Percentiles rank a stretch among this genome's conserved stretches.
Conservation (phyloP, 1,139 yeast species). For the Saccharomyces hybrid region DNA sequence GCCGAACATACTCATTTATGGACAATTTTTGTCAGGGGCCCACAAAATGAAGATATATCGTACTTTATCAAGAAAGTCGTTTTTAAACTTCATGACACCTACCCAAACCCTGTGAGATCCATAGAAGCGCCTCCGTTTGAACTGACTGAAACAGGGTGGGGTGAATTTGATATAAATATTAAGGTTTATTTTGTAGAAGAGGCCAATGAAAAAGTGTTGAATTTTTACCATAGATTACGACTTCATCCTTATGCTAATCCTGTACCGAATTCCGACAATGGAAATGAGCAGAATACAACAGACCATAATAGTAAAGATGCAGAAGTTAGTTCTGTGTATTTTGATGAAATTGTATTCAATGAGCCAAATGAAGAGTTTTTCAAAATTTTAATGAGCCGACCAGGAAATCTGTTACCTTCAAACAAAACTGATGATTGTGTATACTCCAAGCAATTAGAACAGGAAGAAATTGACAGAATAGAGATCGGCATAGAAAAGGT, state of each 20-base stretch:
- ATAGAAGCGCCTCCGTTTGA: slow-evolving; percentile 89
- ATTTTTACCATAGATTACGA: slow-evolving; percentile 80
- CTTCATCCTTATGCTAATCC: slow-evolving; percentile 70
- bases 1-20: slow-evolving; percentile 90
- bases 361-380: slow-evolving; percentile 92
- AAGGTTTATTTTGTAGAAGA: slow-evolving; percentile 80
- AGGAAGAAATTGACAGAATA: slow-evolving; percentile 69
- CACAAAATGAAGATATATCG: slow-evolving; percentile 71
- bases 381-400: slow-evolving; percentile 58
- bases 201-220: slow-evolving; percentile 80
- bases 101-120: slow-evolving; percentile 73
- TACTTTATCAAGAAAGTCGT: slow-evolving; percentile 84
- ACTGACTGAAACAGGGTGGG: slow-evolving; percentile 98
- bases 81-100: slow-evolving; percentile 91
- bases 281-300: slow-evolving; percentile 15
- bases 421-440: slow-evolving; percentile 39
- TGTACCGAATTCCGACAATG: slow-evolving; percentile 27
- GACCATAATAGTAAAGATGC: slow-evolving; percentile 23
- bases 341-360: slow-evolving; percentile 88
- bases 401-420: slow-evolving; percentile 67
- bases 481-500: slow-evolving; percentile 60
- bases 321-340: slow-evolving; percentile 59
- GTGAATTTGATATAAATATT: slow-evolving; percentile 89
- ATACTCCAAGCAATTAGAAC: slow-evolving; percentile 53
- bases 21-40: slow-evolving; percentile 90